Percentiles rank a stretch among this genome's conserved stretches.
These are phyloP conservation scores for Globisporangium solare DNA, from an alignment of 352 stramenopile genomes.

Conservation along the genomic window DNA sequence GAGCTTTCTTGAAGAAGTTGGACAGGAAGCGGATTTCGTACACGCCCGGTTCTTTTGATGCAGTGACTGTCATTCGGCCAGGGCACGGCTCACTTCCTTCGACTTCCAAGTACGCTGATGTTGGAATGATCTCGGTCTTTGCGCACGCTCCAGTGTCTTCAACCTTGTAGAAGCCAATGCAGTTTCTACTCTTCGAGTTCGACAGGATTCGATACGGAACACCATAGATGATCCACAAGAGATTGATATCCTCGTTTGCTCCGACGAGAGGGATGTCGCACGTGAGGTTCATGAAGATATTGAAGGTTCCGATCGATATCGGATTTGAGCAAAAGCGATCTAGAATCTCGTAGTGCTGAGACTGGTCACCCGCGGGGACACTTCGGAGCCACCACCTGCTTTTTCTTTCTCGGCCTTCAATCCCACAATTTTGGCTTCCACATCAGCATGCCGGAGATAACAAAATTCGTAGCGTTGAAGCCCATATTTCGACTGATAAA, in stretches of 20 bases:
- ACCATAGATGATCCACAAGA: constrained; percentile 53
- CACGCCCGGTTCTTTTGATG: constrained; percentile 40
- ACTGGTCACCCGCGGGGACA: constrained; percentile 6
- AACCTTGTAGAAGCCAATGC: constrained; percentile 52
- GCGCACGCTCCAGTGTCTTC: constrained; percentile 24
- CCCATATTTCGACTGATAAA: constrained; percentile 62
- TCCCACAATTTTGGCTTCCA: constrained; percentile 23
- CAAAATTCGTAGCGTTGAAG: constrained; percentile 57
- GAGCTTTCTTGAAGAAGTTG: constrained; percentile 58
- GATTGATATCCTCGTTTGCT: constrained; percentile 36
- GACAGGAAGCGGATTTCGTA: constrained; percentile 66
- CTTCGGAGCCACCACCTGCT: constrained; percentile 17
- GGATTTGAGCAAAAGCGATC: constrained; percentile 43
- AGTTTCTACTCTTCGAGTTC: constrained; percentile 44
- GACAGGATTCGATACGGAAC: constrained; percentile 43
- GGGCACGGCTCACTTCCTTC: constrained; percentile 29
- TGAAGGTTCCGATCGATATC: constrained; percentile 56
- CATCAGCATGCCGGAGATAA: constrained; percentile 40
- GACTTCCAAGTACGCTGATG: constrained; percentile 42
- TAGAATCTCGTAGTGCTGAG: constrained; percentile 39
- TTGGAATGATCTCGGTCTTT: constrained; percentile 48
- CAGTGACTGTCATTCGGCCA: constrained; percentile 40
- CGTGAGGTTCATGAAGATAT: constrained; percentile 60
- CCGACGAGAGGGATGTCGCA: constrained; percentile 42
- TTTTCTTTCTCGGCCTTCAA: constrained; percentile 17